A percentile compares a stretch with the other conserved stretches of the same genome.
Evolutionary conservation across 257 asterid genomes (phyloP).

Genomic region (Solanum neorickii): DNA sequence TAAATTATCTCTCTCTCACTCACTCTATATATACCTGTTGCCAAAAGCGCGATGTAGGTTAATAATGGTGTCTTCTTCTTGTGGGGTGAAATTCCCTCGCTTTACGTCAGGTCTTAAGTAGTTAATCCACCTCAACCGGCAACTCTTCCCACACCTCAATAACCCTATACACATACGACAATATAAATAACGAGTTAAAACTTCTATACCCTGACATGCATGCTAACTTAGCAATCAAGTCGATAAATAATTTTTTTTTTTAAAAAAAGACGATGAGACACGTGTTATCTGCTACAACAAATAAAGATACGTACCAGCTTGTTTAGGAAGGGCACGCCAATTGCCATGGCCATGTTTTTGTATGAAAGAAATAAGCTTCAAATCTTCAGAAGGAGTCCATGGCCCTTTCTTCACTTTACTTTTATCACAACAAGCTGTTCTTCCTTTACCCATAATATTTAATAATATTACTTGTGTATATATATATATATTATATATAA

Average conservation of each 20-base stretch:
- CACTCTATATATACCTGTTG: constrained; percentile 31
- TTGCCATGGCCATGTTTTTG: constrained; percentile 45
- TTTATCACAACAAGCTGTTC: constrained; percentile 73
- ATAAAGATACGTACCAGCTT: constrained; percentile 37
- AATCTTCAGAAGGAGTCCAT: constrained; percentile 65
- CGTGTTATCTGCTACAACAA: background rate
- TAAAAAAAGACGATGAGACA: background rate
- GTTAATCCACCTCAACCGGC: constrained; percentile 76
- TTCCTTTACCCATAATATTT: constrained; percentile 32
- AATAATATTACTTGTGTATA: background rate
- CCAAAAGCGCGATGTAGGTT: constrained; percentile 46
- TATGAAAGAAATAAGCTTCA: constrained; percentile 38
- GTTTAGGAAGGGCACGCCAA: constrained; percentile 78
- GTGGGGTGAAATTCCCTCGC: constrained; percentile 47
- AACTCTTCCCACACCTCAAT: constrained; percentile 70
- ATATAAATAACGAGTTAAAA: background rate
- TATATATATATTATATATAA: background rate
- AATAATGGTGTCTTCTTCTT: constrained; percentile 57
- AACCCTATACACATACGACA: constrained; percentile 21
- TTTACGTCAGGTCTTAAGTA: constrained; percentile 75
- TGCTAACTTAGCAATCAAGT: background rate
- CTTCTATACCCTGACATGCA: background rate
- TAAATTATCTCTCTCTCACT: background rate
- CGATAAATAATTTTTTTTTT: too few relatives aligned
- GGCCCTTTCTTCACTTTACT: constrained; percentile 55